Evolutionary conservation across 2,329 filamentous ascomycete species (phyloP).

Genomic region (Xylariomycetidae sp.): DNA sequence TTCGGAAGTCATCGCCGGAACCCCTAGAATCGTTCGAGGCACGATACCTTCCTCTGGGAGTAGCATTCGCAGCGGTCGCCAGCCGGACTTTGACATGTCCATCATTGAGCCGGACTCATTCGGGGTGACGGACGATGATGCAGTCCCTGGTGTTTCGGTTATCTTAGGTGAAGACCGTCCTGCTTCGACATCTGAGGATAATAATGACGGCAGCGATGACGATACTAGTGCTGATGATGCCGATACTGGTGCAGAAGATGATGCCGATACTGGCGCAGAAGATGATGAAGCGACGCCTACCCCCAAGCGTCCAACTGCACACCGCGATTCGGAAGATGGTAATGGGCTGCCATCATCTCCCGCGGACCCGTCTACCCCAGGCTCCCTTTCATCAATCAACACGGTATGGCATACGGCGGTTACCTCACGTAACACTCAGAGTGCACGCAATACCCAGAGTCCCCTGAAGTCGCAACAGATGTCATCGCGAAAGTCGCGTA

Average conservation of each 20-base stretch:
- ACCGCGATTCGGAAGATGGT: not conserved
- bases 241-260: too few species aligned
- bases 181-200: constrained; percentile 2
- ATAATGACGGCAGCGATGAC: too few species aligned
- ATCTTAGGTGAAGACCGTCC: constrained; percentile 4
- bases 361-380: constrained; percentile 10
- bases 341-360: constrained; percentile 3
- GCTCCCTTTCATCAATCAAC: constrained; percentile 17
- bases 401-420: constrained; percentile 38
- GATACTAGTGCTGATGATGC: too few species aligned
- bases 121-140: constrained; percentile 10
- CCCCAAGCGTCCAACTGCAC: constrained; percentile 4
- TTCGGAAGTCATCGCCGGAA: constrained; percentile 16
- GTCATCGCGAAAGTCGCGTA: constrained; percentile 23
- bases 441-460: constrained; percentile 31
- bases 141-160: constrained; percentile 4
- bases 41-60: constrained; percentile 31
- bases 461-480: constrained; percentile 24
- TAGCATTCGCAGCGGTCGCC: constrained; percentile 44
- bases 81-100: constrained; percentile 36
- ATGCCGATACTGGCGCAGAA: not conserved
- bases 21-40: constrained; percentile 22
- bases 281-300: constrained; percentile 8
- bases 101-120: constrained; percentile 21
- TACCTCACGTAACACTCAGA: constrained; percentile 32